phyloP scores from a whole-genome alignment of 176 grass and related monocot species.

The Ananas comosus region DNA sequence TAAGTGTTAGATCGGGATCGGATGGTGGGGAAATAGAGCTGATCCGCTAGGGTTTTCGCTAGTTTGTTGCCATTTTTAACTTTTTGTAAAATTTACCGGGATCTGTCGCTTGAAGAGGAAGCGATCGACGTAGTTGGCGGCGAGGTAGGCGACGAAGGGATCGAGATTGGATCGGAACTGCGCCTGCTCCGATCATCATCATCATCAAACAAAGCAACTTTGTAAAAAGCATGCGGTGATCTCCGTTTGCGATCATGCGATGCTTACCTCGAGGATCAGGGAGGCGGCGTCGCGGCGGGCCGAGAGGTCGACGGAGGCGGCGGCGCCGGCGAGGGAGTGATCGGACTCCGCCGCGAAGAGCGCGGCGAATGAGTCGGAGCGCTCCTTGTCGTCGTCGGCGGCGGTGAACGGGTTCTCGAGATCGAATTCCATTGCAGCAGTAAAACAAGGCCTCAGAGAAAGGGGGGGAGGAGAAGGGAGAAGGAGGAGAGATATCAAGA shows the following conservation, averaged over 20 bases:
- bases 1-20: conserved; percentile 2
- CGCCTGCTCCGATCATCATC: conserved; percentile 28
- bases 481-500: too few relatives aligned
- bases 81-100: conserved; percentile 30
- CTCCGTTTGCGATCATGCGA: neutral
- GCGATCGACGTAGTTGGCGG: conserved; percentile 92
- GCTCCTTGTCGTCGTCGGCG: conserved; percentile 64
- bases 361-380: conserved; percentile 33
- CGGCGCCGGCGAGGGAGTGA: conserved; percentile 31
- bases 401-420: conserved; percentile 92
- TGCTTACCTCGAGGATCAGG: conserved; percentile 65
- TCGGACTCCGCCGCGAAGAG: conserved; percentile 49
- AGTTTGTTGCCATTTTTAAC: conserved; percentile 6
- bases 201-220: conserved; percentile 6
- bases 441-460: neutral
- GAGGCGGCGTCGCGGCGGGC: conserved; percentile 39
- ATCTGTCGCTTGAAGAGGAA: conserved; percentile 79
- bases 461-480: neutral
- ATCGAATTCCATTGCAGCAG: conserved; percentile 54
- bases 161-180: conserved; percentile 50
- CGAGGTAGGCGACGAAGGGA: conserved; percentile 81
- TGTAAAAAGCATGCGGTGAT: neutral
- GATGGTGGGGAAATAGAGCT: neutral
- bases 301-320: conserved; percentile 16
- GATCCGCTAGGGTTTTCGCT: neutral